A percentile compares a stretch with the other conserved stretches of the same genome.
phyloP scores from a whole-genome alignment of 371 early-diverging fungal species.

The Mucor mucedo region DNA sequence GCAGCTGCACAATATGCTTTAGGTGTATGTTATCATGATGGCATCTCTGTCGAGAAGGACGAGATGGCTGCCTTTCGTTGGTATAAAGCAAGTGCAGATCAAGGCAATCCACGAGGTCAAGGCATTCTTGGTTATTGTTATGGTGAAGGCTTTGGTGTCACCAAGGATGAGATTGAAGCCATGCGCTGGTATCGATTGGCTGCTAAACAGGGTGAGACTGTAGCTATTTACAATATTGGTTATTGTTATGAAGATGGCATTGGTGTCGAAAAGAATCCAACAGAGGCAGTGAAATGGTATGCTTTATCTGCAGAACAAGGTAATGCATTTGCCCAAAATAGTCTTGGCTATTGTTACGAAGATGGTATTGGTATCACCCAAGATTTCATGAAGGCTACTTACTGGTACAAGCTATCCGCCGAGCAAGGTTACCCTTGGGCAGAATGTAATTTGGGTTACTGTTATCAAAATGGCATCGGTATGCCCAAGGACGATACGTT shows the following conservation, averaged over 20 bases:
- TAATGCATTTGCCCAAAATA: conserved; percentile 80
- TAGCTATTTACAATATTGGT: conserved; percentile 83
- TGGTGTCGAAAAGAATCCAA: conserved; percentile 69
- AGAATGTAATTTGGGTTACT: conserved; percentile 82
- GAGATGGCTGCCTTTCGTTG: conserved; percentile 60
- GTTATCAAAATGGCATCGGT: conserved; percentile 88
- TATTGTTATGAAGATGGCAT: conserved; percentile 86
- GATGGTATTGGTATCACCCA: conserved; percentile 73
- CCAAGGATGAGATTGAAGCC: conserved; percentile 67
- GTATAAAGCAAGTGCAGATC: conserved; percentile 62
- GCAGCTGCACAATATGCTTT: conserved; percentile 55
- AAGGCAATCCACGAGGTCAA: conserved; percentile 66
- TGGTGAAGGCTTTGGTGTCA: conserved; percentile 81
- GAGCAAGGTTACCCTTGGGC: conserved; percentile 64
- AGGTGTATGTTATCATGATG: conserved; percentile 75
- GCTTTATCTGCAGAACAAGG: conserved; percentile 72
- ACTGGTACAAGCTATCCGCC: conserved; percentile 76
- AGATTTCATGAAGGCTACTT: conserved; percentile 43
- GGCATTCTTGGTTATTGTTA: conserved; percentile 77
- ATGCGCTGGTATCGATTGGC: conserved; percentile 73
- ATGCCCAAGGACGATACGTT: conserved; percentile 56
- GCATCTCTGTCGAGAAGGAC: conserved; percentile 58
- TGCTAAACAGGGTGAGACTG: conserved; percentile 67
- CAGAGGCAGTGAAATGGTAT: conserved; percentile 79
- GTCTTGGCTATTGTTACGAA: conserved; percentile 80